Evolutionary conservation across 2,329 filamentous ascomycete species (phyloP), one percentile per base, ranked within the genome.

Genomic region (Plenodomus lindquistii): DNA sequence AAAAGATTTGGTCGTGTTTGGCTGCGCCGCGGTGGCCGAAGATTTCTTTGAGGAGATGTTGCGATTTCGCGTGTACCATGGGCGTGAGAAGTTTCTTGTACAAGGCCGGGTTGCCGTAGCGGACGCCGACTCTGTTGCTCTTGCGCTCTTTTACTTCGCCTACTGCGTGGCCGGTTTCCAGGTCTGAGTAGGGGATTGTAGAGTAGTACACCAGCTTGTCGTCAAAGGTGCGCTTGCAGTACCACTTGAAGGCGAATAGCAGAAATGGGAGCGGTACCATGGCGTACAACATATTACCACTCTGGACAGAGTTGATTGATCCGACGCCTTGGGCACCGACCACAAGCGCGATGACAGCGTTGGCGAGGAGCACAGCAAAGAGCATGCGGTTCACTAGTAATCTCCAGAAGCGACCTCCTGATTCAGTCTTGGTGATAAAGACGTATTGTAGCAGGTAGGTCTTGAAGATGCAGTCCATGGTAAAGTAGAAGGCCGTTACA

Each of bases 401-500:
- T 13, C 89, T 85, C 94, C 94, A 97, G 69, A 92, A 96, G 70
- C 88, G 83, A 41, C 94, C 94, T 11, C 92, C 93, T 0, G 91
- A 97, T 69, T 99, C 94, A 8, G 87, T 96, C 78, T 97, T 97
- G 41, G 94, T 97, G 54, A 97, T 83, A 66, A 97, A 96, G 57
- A 97, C 87, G 73, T 99, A 80, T 44, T 73, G 71, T 18, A 97
- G 77, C 37, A 97, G 78, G 67, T 99, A 99, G 74, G 97, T 97
- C 79, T 96, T 97, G 65, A 97, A 79, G 71, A 88, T 89, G 8
- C 85, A 85, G 69, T 97, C 94, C 48, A 97, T 79, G 44, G 78
- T 77, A 68, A 97, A 95, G 77, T 97, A 97, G 27, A 97, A 76
- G 2, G 91, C 91, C 0, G 89, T 91, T 34, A 95, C 87, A 0